Percentiles rank a stretch among this genome's conserved stretches.
These are phyloP conservation scores for Uncinocarpus reesii DNA, from an alignment of 2,329 filamentous ascomycete species.

Conservation along the genomic window DNA sequence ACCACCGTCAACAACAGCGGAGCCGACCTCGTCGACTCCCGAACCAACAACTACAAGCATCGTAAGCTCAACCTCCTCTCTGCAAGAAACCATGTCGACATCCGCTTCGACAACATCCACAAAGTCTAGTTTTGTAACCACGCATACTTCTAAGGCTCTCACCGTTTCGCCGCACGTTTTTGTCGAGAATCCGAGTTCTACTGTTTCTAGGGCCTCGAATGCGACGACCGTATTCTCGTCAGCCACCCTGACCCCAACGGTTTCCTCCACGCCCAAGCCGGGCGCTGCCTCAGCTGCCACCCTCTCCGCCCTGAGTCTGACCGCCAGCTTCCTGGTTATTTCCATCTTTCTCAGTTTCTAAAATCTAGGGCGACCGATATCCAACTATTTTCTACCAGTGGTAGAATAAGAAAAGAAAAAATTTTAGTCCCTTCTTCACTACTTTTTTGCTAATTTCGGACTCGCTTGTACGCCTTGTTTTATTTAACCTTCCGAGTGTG, in stretches of 20 bases:
- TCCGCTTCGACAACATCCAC: conserved; percentile 10
- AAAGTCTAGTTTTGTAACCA: conserved; percentile 7
- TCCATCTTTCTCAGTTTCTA: conserved; percentile 15
- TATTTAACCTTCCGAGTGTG: background rate
- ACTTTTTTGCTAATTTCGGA: conserved; percentile 2
- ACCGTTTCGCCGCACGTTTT: conserved; percentile 12
- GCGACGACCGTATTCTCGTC: conserved; percentile 13
- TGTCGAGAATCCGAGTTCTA: conserved; percentile 13
- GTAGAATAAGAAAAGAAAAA: background rate
- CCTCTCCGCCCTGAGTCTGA: conserved; percentile 18
- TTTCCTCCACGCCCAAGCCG: conserved; percentile 10
- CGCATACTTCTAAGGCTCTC: conserved; percentile 7
- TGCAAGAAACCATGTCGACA: conserved; percentile 4
- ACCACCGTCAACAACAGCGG: conserved; percentile 16
- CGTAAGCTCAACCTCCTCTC: conserved; percentile 11
- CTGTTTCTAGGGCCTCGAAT: conserved; percentile 12
- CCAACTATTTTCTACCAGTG: conserved; percentile 3
- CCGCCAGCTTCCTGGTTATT: conserved; percentile 18
- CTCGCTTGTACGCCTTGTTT: background rate
- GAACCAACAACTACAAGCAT: conserved; percentile 15
- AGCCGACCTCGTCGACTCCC: conserved; percentile 19
- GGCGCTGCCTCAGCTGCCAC: conserved; percentile 15
- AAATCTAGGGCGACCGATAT: conserved; percentile 4
- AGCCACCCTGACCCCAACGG: conserved; percentile 7
- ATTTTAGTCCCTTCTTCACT: background rate